phyloP scores from a whole-genome alignment of 306 rosid genomes.

The Crataegus laevigata region DNA sequence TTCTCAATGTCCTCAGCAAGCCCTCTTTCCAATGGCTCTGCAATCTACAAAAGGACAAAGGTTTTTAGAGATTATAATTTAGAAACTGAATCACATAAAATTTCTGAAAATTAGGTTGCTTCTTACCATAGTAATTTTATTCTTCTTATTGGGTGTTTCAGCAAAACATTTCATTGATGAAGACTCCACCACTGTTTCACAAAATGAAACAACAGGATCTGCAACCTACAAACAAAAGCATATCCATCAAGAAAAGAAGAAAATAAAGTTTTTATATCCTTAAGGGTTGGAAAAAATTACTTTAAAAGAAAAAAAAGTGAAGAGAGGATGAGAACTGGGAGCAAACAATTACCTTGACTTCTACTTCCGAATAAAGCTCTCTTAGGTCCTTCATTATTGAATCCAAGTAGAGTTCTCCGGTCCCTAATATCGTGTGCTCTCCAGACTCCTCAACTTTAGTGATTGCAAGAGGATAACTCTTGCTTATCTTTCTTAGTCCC shows the following conservation, averaged over 20 bases:
- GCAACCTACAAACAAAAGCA: constrained; percentile 60
- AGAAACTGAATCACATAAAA: background rate
- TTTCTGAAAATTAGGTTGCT: constrained; percentile 10
- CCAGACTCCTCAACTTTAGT: constrained; percentile 99
- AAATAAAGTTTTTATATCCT: background rate
- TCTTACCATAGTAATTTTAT: constrained; percentile 93
- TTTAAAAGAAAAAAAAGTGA: background rate
- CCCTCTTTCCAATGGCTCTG: constrained; percentile 96
- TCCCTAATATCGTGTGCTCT: constrained; percentile 92
- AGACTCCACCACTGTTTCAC: constrained; percentile 96
- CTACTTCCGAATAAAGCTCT: constrained; percentile 97
- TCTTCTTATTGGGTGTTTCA: constrained; percentile 96
- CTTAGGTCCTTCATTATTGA: constrained; percentile 98
- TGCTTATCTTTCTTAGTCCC: constrained; percentile 97
- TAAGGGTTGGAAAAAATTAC: background rate
- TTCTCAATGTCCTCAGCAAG: constrained; percentile 97
- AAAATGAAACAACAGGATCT: constrained; percentile 95
- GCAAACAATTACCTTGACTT: constrained; percentile 67
- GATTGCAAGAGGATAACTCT: constrained; percentile 95
- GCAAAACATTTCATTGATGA: constrained; percentile 99
- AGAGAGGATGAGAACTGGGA: background rate
- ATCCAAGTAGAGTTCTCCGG: constrained; percentile 97
- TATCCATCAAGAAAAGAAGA: background rate
- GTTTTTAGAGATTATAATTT: background rate
- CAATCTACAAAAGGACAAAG: constrained; percentile 46